Percentiles rank a stretch among this genome's conserved stretches.
phyloP scores from a whole-genome alignment of 345 rosid species.

The Corchorus capsularis region DNA sequence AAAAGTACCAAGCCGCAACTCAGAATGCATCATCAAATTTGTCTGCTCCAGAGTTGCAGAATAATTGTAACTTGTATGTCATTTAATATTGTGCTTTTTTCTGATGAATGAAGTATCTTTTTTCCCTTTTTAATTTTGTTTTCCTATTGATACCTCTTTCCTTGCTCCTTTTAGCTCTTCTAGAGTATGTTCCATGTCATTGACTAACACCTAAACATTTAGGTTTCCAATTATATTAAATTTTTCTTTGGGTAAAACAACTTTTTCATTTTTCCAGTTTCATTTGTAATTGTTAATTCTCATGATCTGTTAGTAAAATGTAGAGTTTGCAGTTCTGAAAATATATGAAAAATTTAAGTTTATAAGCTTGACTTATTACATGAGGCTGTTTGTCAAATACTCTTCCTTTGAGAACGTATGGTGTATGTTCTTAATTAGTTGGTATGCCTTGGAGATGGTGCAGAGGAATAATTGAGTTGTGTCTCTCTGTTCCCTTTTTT shows the following conservation, averaged over 20 bases:
- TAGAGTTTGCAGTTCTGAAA: background rate
- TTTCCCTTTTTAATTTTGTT: background rate
- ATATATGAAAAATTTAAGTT: background rate
- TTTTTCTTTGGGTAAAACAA: background rate
- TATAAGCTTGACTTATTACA: background rate
- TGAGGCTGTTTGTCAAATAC: background rate
- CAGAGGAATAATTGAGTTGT: background rate
- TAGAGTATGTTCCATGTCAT: background rate
- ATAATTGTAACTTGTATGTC: constrained; percentile 85
- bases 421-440: background rate
- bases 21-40: constrained; percentile 81
- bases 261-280: too few species aligned
- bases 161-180: background rate
- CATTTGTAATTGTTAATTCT: too few species aligned
- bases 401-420: background rate
- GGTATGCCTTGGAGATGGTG: background rate
- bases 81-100: background rate
- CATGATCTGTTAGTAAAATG: background rate
- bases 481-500: background rate
- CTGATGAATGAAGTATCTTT: background rate
- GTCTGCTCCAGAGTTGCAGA: constrained; percentile 80
- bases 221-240: background rate
- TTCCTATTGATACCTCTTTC: background rate
- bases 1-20: constrained; percentile 83
- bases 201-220: background rate